These are phyloP conservation scores for Starmera quercuum DNA, from an alignment of 805 yeast species.

Conservation along the genomic window DNA sequence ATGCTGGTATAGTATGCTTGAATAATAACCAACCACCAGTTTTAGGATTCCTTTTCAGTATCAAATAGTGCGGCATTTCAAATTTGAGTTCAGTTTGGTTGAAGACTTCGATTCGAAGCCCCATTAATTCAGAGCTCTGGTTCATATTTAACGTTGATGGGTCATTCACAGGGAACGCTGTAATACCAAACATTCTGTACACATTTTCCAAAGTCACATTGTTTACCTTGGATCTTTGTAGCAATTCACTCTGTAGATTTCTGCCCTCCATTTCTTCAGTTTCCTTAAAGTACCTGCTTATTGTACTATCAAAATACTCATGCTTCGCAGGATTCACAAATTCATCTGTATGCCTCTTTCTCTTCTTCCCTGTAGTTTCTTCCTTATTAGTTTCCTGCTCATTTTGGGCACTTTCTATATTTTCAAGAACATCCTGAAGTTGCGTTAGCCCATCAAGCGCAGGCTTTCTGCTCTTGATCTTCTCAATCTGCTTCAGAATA, in stretches of 20 bases:
- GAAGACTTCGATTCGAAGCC: slow-evolving; percentile 32
- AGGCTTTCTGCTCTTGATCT: slow-evolving; percentile 12
- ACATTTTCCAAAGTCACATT: slow-evolving; percentile 24
- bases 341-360: slow-evolving; percentile 10
- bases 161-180: slow-evolving; percentile 30
- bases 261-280: not conserved
- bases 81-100: slow-evolving; percentile 19
- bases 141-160: slow-evolving; percentile 20
- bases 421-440: slow-evolving; percentile 12
- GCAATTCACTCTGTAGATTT: not conserved
- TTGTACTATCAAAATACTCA: slow-evolving; percentile 19
- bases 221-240: slow-evolving; percentile 4
- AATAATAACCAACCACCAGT: slow-evolving; percentile 24
- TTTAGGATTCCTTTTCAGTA: slow-evolving; percentile 22
- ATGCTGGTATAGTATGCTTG: slow-evolving; percentile 29
- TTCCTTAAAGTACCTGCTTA: slow-evolving; percentile 12
- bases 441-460: slow-evolving; percentile 22
- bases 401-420: slow-evolving; percentile 4
- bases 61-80: slow-evolving; percentile 28
- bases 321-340: slow-evolving; percentile 14
- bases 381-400: slow-evolving; percentile 2
- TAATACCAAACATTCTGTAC: slow-evolving; percentile 31
- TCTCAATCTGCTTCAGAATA: slow-evolving; percentile 18
- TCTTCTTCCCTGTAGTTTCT: not conserved
- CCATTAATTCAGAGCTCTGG: slow-evolving; percentile 20